Evolutionary conservation across 306 rosid species (phyloP), one percentile per base, ranked within the genome.

Genomic region (Fragaria vesca): DNA sequence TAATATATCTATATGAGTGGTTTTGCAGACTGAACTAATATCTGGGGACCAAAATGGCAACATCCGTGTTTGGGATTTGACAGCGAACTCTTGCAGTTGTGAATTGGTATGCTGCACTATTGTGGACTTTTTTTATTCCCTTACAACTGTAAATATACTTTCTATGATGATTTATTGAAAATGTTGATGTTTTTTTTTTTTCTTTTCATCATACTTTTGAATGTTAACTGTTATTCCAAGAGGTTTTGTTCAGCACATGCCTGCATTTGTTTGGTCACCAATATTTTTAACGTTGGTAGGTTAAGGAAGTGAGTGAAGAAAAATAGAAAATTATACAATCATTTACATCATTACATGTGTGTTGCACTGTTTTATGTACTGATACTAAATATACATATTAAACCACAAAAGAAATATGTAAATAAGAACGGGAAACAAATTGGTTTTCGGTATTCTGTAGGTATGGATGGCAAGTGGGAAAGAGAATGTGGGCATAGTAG

Each of bases 41-140:
- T 96, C 99, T 42, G 99, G 98, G 66, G 99, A 96, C 88, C 98
- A 96, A 84, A 96, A 96, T 84, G 98, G 99, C 74, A 96, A 96
- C 61, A 96, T 96, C 66, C 97, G 98, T 74, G 99, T 96, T 72
- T 96, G 99, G 99, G 99, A 96, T 83, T 90, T 96, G 90, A 96
- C 99, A 20, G 99, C 98, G 72, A 96, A 96, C 81, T 93, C 98
- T 61, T 96, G 99, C 88, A 93, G 99, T 83, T 96, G 99, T 63
- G 99, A 96, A 88, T 74, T 96, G 98, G 99, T 96, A 93, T 46
- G 77, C 30, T 47, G 62, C n/a, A 30, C 61, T 68, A 43, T 38
- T 13, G 42, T 80, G 36, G 26, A 71, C 36, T 45, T 72, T 18
- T 18, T 75, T n/a, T 38, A 13, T 21, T 45, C n/a, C 28, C 45